Percentiles rank a stretch among this genome's conserved stretches.
phyloP scores from a whole-genome alignment of 352 stramenopile species.

The Globisporangium mamillatum region DNA sequence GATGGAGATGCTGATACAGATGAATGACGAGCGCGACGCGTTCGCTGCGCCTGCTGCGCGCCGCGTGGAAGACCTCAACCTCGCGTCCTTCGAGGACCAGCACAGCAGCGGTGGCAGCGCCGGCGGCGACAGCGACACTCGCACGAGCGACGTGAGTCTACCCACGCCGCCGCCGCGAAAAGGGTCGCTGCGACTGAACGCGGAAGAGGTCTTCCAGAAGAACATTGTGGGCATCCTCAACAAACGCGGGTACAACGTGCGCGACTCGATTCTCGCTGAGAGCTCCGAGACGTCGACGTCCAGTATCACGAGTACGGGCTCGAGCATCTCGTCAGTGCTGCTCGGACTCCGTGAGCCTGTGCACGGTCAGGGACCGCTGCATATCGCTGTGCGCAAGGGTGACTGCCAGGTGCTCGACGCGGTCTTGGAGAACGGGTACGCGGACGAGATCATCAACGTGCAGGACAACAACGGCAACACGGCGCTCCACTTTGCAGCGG shows the following conservation, averaged over 20 bases:
- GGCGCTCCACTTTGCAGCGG: slow-evolving; percentile 72
- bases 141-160: slow-evolving; percentile 15
- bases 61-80: slow-evolving; percentile 3
- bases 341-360: slow-evolving; percentile 67
- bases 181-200: slow-evolving; percentile 20
- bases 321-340: slow-evolving; percentile 65
- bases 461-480: slow-evolving; percentile 81
- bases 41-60: neutral
- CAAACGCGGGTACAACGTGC: slow-evolving; percentile 82
- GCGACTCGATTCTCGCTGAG: slow-evolving; percentile 52
- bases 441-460: slow-evolving; percentile 64
- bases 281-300: slow-evolving; percentile 53
- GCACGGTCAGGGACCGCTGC: slow-evolving; percentile 72
- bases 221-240: slow-evolving; percentile 77
- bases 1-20: slow-evolving; percentile 11
- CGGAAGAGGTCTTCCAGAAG: slow-evolving; percentile 64
- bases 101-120: neutral
- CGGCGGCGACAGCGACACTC: slow-evolving; percentile 5
- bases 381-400: slow-evolving; percentile 75
- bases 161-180: slow-evolving; percentile 10
- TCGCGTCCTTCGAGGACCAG: slow-evolving; percentile 4
- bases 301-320: slow-evolving; percentile 60
- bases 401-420: slow-evolving; percentile 70
- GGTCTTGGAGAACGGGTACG: slow-evolving; percentile 65
- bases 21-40: slow-evolving; percentile 7